Conservation (phyloP, 768 basidiomycete genomes). For the Termitomyces titanicus region DNA sequence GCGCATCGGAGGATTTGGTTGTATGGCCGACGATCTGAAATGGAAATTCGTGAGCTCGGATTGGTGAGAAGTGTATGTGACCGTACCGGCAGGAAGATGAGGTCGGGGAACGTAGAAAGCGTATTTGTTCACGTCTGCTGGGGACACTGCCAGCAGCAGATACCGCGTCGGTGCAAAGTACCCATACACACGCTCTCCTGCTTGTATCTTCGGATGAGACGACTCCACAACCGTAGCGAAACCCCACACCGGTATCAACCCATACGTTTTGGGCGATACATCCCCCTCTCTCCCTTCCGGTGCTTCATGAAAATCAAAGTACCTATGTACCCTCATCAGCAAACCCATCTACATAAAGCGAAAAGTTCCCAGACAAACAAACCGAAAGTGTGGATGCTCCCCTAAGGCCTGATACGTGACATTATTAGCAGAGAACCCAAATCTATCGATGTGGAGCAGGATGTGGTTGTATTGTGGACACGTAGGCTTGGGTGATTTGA, state of each 20-base stretch:
- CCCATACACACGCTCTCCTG: constrained; percentile 64
- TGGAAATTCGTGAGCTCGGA: not conserved
- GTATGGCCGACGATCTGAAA: constrained; percentile 58
- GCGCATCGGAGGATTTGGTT: constrained; percentile 64
- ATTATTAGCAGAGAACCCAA: constrained; percentile 73
- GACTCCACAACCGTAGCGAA: constrained; percentile 57
- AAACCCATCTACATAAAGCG: not conserved
- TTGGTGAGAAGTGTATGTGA: no score
- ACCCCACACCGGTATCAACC: constrained; percentile 70
- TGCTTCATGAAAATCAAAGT: constrained; percentile 62
- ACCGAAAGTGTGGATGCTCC: constrained; percentile 51
- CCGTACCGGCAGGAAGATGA: constrained; percentile 56
- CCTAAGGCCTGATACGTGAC: constrained; percentile 59
- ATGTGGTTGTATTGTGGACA: constrained; percentile 45
- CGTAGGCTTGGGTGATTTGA: constrained; percentile 16
- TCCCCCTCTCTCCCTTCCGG: constrained; percentile 34
- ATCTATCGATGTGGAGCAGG: constrained; percentile 56
- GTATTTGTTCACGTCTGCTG: constrained; percentile 47
- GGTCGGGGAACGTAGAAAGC: constrained; percentile 57
- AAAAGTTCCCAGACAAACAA: constrained; percentile 10
- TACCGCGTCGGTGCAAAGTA: constrained; percentile 59
- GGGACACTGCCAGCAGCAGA: constrained; percentile 49
- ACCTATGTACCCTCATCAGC: constrained; percentile 32
- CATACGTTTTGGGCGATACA: constrained; percentile 49
- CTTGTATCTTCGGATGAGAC: constrained; percentile 39